Percentiles rank a stretch among this genome's conserved stretches.
These are phyloP conservation scores for Naganishia albida DNA, from an alignment of 1,284 basidiomycete species.

Conservation along the genomic window DNA sequence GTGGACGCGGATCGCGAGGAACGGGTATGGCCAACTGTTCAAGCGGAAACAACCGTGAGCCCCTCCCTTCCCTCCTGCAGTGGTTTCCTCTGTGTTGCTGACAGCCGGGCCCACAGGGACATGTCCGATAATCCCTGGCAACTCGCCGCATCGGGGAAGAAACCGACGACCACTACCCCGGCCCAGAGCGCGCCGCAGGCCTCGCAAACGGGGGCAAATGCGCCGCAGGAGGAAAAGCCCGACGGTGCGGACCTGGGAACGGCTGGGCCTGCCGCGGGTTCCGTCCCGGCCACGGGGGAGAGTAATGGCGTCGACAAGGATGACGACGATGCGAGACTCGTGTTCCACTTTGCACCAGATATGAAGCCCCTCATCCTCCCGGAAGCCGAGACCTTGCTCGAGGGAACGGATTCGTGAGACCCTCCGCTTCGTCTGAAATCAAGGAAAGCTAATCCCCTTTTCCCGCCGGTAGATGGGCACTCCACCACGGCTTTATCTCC, in stretches of 20 bases:
- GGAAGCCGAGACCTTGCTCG: conserved; percentile 61
- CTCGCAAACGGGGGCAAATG: background rate
- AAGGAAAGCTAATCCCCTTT: background rate
- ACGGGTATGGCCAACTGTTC: conserved; percentile 51
- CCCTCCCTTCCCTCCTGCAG: background rate
- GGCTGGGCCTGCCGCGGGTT: conserved; percentile 38
- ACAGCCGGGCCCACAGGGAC: conserved; percentile 16
- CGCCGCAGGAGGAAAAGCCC: conserved; percentile 28
- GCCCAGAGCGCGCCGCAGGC: background rate
- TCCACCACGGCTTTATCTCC: conserved; percentile 35
- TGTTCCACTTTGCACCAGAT: conserved; percentile 80
- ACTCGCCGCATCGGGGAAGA: conserved; percentile 13
- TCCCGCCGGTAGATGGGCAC: conserved; percentile 28
- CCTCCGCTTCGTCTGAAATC: background rate
- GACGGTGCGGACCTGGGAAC: conserved; percentile 33
- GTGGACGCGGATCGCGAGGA: conserved; percentile 54
- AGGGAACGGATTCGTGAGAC: conserved; percentile 70
- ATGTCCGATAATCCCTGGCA: conserved; percentile 27
- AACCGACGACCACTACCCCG: background rate
- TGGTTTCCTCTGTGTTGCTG: background rate
- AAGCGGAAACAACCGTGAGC: conserved; percentile 43
- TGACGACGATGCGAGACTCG: conserved; percentile 52
- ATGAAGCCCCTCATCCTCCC: conserved; percentile 70
- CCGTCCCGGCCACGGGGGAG: background rate
- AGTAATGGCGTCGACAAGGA: background rate